Base-by-base conservation (phyloP, 1,139 yeast species). In the Blastobotrys illinoisensis region DNA sequence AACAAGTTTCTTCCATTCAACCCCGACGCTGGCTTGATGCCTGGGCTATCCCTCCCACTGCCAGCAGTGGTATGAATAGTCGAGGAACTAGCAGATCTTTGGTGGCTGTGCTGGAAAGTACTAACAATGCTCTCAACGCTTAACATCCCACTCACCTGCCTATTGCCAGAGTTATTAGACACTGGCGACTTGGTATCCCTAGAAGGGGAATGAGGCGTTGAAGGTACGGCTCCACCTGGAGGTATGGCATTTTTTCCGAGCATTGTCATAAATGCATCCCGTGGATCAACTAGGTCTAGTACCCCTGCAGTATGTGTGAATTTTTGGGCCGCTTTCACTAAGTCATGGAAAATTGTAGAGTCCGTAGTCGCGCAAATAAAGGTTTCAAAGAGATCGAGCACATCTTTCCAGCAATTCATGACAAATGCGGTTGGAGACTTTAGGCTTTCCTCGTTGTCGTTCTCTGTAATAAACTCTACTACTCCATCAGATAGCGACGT, bases 231-330 rank as follows among this genome's bases (percentile, higher is more conserved):
- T 3, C 16, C 16, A 5, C 40, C 46, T 2, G 32, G 26, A 2
- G 43, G 28, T 5, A 50, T 44, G 1, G 56, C 24, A 20, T 46
- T 36, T 16, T 74, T 72, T 0, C 90, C 81, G 56, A 91, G 76
- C 24, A 86, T 70, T 20, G 71, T 64, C 51, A 90, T 69, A 48
- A 87, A 77, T 1, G 81, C 79, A 64, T 88, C 87, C 52, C 95
- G 73, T 13, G 85, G 75, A 0, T 73, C 72, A 1, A 69, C 64
- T 19, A 86, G 67, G 0, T 82, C 83, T 32, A 90, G 70, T n/a
- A 88, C 72, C 0, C 97, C 97, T 0, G 93, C 78, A 0, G 93
- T 82, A 65, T 90, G 97, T 4, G 95, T 81, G 52, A 87, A 76
- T 59, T 85, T 85, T 67, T 91, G 97, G 7, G 88, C 75, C 0